Percentiles rank a stretch among this genome's conserved stretches.
Conservation (phyloP, 1,139 yeast species). For the Hyphopichia fennica region DNA sequence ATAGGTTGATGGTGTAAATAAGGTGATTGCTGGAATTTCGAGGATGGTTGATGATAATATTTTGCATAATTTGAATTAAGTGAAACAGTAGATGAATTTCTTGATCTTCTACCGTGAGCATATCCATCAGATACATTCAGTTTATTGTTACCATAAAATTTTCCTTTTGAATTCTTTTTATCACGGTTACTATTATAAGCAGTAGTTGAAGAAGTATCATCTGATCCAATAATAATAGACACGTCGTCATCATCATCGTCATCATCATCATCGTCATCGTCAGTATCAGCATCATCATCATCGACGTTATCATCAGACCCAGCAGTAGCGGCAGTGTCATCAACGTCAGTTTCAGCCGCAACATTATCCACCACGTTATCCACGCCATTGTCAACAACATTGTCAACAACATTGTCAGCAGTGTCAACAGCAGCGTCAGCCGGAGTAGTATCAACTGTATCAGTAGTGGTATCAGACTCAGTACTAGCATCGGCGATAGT, state of each 20-base stretch:
- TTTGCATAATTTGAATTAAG: slow-evolving; percentile 19
- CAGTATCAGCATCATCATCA: slow-evolving; percentile 17
- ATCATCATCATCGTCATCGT: slow-evolving; percentile 28
- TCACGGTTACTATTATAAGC: slow-evolving; percentile 16
- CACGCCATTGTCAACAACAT: slow-evolving; percentile 3
- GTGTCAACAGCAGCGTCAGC: no score
- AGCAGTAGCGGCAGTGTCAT: no score
- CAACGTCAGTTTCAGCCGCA: slow-evolving; percentile 6
- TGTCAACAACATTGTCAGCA: slow-evolving; percentile 7
- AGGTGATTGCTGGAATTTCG: slow-evolving; percentile 16
- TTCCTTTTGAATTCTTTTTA: slow-evolving; percentile 8
- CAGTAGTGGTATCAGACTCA: no score
- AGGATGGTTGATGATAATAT: slow-evolving; percentile 9
- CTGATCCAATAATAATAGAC: slow-evolving; percentile 44
- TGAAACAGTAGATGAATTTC: slow-evolving; percentile 27
- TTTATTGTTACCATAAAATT: slow-evolving; percentile 1
- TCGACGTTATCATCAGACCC: slow-evolving; percentile 9
- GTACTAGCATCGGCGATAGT: no score
- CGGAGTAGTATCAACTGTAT: no score
- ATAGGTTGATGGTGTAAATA: slow-evolving; percentile 18
- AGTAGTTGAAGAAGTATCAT: slow-evolving; percentile 30
- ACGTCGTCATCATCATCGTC: slow-evolving; percentile 45
- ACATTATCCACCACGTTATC: slow-evolving; percentile 3
- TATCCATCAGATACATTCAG: neutral
- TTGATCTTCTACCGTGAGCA: slow-evolving; percentile 8